Conservation (phyloP, 306 rosid genomes). For the Quercus gilva region DNA sequence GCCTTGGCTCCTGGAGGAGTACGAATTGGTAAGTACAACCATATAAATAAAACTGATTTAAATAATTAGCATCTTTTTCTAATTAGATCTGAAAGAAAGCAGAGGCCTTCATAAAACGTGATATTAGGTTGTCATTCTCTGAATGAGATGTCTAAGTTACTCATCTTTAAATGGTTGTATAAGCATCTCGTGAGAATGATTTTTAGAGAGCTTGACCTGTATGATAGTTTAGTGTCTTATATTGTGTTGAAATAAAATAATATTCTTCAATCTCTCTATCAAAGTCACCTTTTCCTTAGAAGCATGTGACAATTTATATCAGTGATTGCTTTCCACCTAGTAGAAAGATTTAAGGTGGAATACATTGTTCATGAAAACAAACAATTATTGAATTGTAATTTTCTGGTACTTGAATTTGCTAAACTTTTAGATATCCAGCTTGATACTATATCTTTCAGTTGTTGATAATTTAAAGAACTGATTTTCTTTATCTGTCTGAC, state of each 20-base stretch:
- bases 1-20: conserved; percentile 99
- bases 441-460: background rate
- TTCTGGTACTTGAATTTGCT: too few relatives aligned
- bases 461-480: background rate
- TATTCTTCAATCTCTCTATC: background rate
- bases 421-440: background rate
- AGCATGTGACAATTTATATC: background rate
- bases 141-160: too few relatives aligned
- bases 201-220: background rate
- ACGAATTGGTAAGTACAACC: conserved; percentile 64
- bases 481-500: background rate
- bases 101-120: background rate
- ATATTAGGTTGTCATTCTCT: background rate
- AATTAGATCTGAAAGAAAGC: background rate
- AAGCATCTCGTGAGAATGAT: background rate
- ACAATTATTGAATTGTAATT: too few relatives aligned
- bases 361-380: background rate
- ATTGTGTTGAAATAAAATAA: background rate
- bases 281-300: background rate
- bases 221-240: background rate
- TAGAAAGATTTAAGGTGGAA: background rate
- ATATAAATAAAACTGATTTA: background rate
- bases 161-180: background rate
- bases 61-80: background rate
- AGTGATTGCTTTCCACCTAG: background rate